phyloP scores from a whole-genome alignment of 177 flowering plant species.

The Vitis hybrid region DNA sequence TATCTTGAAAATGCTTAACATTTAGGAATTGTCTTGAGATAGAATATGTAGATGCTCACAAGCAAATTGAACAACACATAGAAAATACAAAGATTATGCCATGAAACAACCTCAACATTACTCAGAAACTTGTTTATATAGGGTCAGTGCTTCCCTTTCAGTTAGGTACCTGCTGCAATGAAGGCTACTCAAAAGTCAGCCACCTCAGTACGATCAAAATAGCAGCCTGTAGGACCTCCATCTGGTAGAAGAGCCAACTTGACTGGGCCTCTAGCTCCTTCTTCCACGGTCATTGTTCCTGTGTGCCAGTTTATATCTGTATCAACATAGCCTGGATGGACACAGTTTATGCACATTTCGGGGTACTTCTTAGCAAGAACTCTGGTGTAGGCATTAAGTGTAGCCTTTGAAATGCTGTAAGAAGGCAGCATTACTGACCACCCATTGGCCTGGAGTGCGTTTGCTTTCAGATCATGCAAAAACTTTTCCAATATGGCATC shows the following conservation, averaged over 20 bases:
- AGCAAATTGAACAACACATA: no score
- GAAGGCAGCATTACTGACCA: constrained; percentile 66
- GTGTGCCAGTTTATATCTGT: constrained; percentile 58
- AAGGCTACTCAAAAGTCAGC: constrained; percentile 26
- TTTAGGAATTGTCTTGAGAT: no score
- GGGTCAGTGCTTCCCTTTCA: no score
- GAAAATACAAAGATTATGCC: no score
- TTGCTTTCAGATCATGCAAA: constrained; percentile 42
- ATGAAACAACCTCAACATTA: no score
- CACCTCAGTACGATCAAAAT: constrained; percentile 42
- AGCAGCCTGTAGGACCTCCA: constrained; percentile 55
- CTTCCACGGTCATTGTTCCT: constrained; percentile 43
- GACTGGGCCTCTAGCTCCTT: constrained; percentile 55
- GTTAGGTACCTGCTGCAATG: no score
- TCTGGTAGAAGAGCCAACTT: constrained; percentile 51
- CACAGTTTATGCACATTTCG: constrained; percentile 50
- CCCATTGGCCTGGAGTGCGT: constrained; percentile 49
- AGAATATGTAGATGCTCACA: no score
- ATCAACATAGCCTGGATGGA: constrained; percentile 57
- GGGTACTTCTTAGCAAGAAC: constrained; percentile 59
- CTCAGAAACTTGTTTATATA: no score
- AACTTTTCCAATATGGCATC: constrained; percentile 42
- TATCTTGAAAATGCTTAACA: no score
- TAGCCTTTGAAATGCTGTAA: constrained; percentile 62
- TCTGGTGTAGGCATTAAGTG: constrained; percentile 72